Evolutionary conservation across 176 grass and related monocot species (phyloP), one percentile per base, ranked within the genome.

Genomic region (Paspalum vaginatum): DNA sequence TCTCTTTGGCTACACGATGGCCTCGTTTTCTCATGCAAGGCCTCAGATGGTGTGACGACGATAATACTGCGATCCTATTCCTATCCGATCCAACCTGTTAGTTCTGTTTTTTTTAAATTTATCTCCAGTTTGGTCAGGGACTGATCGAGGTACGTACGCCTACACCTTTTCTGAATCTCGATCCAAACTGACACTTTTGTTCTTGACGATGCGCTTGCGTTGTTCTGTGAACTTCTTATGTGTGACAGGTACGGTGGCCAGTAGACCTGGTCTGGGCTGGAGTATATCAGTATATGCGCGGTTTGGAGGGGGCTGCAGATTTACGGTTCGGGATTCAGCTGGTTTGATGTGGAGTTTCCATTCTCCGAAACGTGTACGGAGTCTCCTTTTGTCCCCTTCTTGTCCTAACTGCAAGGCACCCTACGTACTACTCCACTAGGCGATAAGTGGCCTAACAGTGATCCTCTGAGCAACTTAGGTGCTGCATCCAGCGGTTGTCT

Each of bases 1-100:
- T 84, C 62, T 72, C 80, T 82, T 82, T 78, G 92, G 92, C 89
- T 95, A 92, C 92, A 89, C 76, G 76, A 81, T 85, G 12, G 69
- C 92, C 89, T 95, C 92, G 81, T 91, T 63, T 85, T 77, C 89
- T 92, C 92, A 95, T 95, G 92, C 92, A 20, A 85, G 89, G 67
- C 27, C 92, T 81, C 18, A 69, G 92, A 91, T 92, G 89, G 70
- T 89, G 82, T 70, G 38, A 59, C 55, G 1, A 3, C 3, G 32
- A 32, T 32, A 32, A 32, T 32, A 32, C 32, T 32, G 32, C 32
- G 32, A 32, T 32, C 32, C 32, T 32, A 32, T 32, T 32, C 32
- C 32, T 32, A 32, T 32, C 32, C 32, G 32, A 32, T 32, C 32
- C 20, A 15, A 9, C 13, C 39, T 16, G 69, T 10, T 48, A 52